Conservation (phyloP, 129 eudicot species). For the Arctium lappa region DNA sequence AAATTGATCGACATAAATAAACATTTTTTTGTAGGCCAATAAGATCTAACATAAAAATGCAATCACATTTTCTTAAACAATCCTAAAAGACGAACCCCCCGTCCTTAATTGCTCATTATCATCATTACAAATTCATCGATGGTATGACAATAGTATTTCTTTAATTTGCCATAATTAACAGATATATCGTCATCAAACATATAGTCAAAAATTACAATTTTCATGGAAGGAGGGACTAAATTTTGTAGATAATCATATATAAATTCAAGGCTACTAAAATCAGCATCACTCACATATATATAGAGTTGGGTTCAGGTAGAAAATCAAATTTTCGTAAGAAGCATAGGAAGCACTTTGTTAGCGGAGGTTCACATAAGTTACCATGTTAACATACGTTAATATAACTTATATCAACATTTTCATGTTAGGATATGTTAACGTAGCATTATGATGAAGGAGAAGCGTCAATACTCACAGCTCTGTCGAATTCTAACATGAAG, state of each 20-base stretch:
- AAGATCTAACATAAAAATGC: neutral
- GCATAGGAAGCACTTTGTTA: neutral
- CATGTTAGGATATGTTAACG: neutral
- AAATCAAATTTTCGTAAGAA: too few species aligned
- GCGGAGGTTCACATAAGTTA: neutral
- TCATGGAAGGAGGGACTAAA: neutral
- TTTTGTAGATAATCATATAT: neutral
- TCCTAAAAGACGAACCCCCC: neutral
- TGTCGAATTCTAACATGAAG: constrained; percentile 79
- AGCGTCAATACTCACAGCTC: constrained; percentile 62
- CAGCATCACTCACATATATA: neutral
- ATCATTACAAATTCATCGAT: neutral
- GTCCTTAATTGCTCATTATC: neutral
- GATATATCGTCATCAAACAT: neutral
- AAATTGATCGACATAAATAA: neutral
- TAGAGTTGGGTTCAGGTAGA: too few species aligned
- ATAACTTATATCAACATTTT: neutral
- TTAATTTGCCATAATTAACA: neutral
- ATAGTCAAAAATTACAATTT: neutral
- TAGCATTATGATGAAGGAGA: neutral
- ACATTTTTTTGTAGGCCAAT: neutral
- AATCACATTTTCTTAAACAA: neutral
- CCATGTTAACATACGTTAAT: too few species aligned
- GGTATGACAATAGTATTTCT: neutral
- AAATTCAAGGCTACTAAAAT: neutral